Evolutionary conservation across 139 green algal species (phyloP).

Genomic region (Chlorella sp.): DNA sequence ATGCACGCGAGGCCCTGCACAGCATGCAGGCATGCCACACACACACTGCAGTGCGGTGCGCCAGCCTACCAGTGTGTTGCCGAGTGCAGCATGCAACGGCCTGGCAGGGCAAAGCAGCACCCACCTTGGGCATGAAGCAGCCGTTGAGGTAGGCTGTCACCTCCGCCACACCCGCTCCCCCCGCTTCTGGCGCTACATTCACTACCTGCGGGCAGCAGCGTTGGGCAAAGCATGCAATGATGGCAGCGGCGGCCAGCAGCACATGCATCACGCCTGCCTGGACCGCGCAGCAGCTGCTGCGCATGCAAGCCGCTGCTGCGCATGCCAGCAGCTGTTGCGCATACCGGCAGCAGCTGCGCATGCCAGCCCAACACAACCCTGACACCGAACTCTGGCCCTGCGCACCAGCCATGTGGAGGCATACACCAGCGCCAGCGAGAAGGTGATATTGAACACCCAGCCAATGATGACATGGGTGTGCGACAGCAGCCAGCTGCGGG

Average conservation of each 20-base stretch:
- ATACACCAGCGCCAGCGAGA: slow-evolving; percentile 72
- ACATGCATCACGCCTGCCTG: no score
- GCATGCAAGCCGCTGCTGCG: no score
- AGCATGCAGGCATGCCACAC: background rate
- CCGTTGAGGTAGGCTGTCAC: slow-evolving; percentile 95
- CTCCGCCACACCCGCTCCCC: slow-evolving; percentile 66
- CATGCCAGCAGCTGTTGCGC: no score
- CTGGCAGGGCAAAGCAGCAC: background rate
- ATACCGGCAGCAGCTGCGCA: no score
- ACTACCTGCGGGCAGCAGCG: slow-evolving; percentile 54
- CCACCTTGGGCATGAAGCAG: slow-evolving; percentile 73
- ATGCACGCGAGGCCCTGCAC: no score
- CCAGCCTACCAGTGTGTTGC: no score
- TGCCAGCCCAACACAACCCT: no score
- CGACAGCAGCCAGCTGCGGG: slow-evolving; percentile 54
- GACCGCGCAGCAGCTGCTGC: no score
- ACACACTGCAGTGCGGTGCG: no score
- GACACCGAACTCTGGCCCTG: no score
- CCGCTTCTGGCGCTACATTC: slow-evolving; percentile 67
- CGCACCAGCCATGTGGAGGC: slow-evolving; percentile 62
- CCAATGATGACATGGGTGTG: slow-evolving; percentile 65
- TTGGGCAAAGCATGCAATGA: no score
- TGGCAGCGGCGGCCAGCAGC: no score
- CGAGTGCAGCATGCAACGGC: background rate
- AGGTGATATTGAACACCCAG: slow-evolving; percentile 85